Base-by-base conservation (phyloP, 2,329 filamentous ascomycete species). In the Didymellaceae sp. region DNA sequence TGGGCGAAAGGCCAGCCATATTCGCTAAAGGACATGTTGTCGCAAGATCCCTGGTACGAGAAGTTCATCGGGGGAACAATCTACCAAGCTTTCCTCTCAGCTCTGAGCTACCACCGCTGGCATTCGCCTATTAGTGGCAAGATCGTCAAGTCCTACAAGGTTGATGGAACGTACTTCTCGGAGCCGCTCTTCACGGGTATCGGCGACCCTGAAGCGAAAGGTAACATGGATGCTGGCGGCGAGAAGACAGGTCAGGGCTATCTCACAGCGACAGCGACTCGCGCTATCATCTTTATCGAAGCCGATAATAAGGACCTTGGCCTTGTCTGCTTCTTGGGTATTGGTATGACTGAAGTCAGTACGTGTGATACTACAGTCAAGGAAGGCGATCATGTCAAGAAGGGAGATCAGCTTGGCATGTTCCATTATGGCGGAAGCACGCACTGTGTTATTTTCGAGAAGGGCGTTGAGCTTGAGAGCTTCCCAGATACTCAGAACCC, bases 381-480 rank as follows among this genome's bases (percentile, higher is more conserved):
- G 59, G 82, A 86, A 63, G 87, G 86, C 0, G 80, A 90, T 66
- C 78, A 80, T 43, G 65, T 91, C 13, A 77, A 77, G 43, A 91
- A 90, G 77, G 89, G 89, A 1, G 82, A 90, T 4, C 75, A 90
- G 74, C 77, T 86, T 30, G 88, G 88, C 32, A 90, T 90, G 87
- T 91, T 91, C 72, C 88, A 91, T 65, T 91, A 87, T 66, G 88
- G 88, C n/a, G 88, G 89, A 0, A 86, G 82, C 6, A 85, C 84
- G 1, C 84, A 89, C 65, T 89, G 86, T 60, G 65, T 91, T 59
- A 64, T 91, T 2, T 90, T 91, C 73, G 73, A 82, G 20, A 78
- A 81, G 55, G 80, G 76, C 0, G 81, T 86, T 24, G 74, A 77
- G 24, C 48, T 77, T 32, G 67, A 73, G 1, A 52, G 39, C 0